Base-by-base conservation (phyloP, 2,329 filamentous ascomycete species). In the Cladophialophora carrionii region DNA sequence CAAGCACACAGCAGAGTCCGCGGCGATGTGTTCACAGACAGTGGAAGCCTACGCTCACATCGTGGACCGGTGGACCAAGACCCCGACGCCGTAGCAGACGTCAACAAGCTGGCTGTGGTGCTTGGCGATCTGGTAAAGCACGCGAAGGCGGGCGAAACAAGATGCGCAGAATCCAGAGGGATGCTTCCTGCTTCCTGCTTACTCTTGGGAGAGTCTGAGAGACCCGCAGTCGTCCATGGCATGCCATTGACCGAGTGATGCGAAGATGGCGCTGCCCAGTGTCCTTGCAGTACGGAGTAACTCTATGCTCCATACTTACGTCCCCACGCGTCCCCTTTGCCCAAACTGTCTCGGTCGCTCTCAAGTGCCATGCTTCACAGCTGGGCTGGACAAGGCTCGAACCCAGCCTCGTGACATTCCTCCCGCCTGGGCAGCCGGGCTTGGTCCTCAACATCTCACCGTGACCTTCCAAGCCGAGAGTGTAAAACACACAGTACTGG, bases 71-170 rank as follows among this genome's bases (percentile, higher is more conserved):
- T 29, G 26, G 14, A 61, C 20, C 55, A 70, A 46, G 68, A 71
- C 65, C 67, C 65, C 14, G 52, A 68, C 53, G 71, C 70, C 9
- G 58, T 71, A 22, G 65, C 24, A 12, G 70, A 37, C 51, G 65
- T 71, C 52, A 63, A 66, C 57, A 66, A 71, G 32, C 68, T 71
- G 31, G 64, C 70, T 14, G 8, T 29, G 7, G 62, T 65, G 20
- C 67, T 70, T 10, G 3, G n/a, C 2, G 34, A 55, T 57, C 62
- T 65, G 41, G 66, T 66, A 2, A 62, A 66, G 46, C 69, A 64
- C 48, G 48, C 4, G 37, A 14, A 43, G 3, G 37, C 17, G 5
- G 17, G 17, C 1, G 17, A n/a, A 43, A 7, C 14, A 43, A 7
- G 17, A 43, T 20, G 37, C 14, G 17, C 7, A 43, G 37, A 43